phyloP scores from a whole-genome alignment of 164 flowering plant genomes.

The Vitis cinerea region DNA sequence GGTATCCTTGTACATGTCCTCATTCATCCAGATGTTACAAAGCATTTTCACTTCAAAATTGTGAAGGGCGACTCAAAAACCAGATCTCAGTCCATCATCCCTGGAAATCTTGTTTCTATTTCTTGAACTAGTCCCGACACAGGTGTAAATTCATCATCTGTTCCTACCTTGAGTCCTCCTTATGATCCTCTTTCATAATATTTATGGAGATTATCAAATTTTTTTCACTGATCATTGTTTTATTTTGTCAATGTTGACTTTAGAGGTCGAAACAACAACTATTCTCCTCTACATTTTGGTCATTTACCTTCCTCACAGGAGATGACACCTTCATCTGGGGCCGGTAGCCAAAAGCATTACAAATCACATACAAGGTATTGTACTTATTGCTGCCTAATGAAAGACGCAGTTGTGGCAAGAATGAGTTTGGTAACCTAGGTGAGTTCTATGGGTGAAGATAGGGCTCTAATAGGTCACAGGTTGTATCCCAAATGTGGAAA shows the following conservation, averaged over 20 bases:
- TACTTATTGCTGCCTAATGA: no score
- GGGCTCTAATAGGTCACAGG: no score
- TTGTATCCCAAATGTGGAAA: no score
- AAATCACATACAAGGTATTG: slow-evolving; percentile 37
- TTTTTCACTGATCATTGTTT: slow-evolving; percentile 53
- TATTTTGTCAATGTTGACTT: slow-evolving; percentile 41
- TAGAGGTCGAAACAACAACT: slow-evolving; percentile 37
- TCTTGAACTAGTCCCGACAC: slow-evolving; percentile 48
- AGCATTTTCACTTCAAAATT: no score
- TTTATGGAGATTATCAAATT: slow-evolving; percentile 60
- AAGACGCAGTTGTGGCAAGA: no score
- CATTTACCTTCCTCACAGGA: slow-evolving; percentile 42
- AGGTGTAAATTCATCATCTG: slow-evolving; percentile 35
- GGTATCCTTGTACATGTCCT: no score
- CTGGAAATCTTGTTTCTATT: slow-evolving; percentile 51
- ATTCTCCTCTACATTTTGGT: slow-evolving; percentile 27
- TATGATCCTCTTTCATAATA: slow-evolving; percentile 33
- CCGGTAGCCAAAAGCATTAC: slow-evolving; percentile 40
- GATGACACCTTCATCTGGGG: slow-evolving; percentile 38
- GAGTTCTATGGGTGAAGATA: no score
- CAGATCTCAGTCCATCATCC: neutral
- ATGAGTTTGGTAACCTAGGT: no score
- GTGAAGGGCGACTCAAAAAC: no score
- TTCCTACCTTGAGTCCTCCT: slow-evolving; percentile 41
- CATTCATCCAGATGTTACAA: no score